These are phyloP conservation scores for slime mould (Dictyostelium discoideum) DNA, from an alignment of 78 protist species.

Conservation along the genomic window dicty_2.7 NC_007088.5:2019501-2020000, in stretches of 20 bases:
- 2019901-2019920: background rate
- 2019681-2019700: slow-evolving; percentile 95
- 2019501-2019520: slow-evolving; percentile 97
- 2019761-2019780: slow-evolving; percentile 99
- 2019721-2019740: slow-evolving; percentile 97
- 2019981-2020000: slow-evolving; percentile 19
- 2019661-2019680: slow-evolving; percentile 94
- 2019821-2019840: slow-evolving; percentile 98
- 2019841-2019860: slow-evolving; percentile 99
- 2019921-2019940: background rate
- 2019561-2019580: slow-evolving; percentile 99
- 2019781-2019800: slow-evolving; percentile 97
- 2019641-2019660: slow-evolving; percentile 99
- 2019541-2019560: slow-evolving; percentile 98
- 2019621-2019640: slow-evolving; percentile 98
- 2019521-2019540: slow-evolving; percentile 96
- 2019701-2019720: slow-evolving; percentile 99
- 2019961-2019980: background rate
- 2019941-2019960: background rate
- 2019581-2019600: slow-evolving; percentile 97
- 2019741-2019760: slow-evolving; percentile 99
- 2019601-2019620: slow-evolving; percentile 99
- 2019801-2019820: slow-evolving; percentile 99
- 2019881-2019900: background rate
- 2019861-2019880: slow-evolving; percentile 90